Percentiles rank a stretch among this genome's conserved stretches.
phyloP scores from a whole-genome alignment of 2,329 filamentous ascomycete genomes.

The Phialophora tarda region DNA sequence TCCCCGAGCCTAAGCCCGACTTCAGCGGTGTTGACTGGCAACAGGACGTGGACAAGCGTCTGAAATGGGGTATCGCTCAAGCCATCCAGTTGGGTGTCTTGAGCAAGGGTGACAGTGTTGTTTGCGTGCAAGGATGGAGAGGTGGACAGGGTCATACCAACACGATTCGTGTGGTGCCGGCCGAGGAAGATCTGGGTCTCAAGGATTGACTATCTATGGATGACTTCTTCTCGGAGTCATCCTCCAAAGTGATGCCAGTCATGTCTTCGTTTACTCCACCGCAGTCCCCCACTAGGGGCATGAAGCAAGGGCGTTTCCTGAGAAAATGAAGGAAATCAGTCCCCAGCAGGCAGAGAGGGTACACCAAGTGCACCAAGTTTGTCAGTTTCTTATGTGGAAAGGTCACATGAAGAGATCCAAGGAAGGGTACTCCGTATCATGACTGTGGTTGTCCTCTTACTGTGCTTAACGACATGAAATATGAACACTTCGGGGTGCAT shows the following conservation, averaged over 20 bases:
- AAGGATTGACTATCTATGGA: slow-evolving; percentile 36
- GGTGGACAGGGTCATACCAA: slow-evolving; percentile 73
- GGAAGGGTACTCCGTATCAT: not conserved
- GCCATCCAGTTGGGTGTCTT: slow-evolving; percentile 83
- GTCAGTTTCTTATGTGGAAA: not conserved
- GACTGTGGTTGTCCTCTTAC: not conserved
- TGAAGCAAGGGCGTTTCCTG: slow-evolving; percentile 16
- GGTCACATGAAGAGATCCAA: not conserved
- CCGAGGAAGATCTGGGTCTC: slow-evolving; percentile 47
- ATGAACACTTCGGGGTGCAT: not conserved
- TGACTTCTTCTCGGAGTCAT: slow-evolving; percentile 32
- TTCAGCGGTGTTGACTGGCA: slow-evolving; percentile 83
- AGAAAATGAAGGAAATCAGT: slow-evolving; percentile 3
- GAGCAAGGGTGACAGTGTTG: slow-evolving; percentile 73
- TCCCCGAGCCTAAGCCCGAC: slow-evolving; percentile 91
- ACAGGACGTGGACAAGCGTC: slow-evolving; percentile 95
- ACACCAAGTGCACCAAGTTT: not conserved
- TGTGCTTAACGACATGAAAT: not conserved
- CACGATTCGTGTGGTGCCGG: slow-evolving; percentile 61
- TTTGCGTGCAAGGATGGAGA: slow-evolving; percentile 72
- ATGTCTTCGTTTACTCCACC: slow-evolving; percentile 26
- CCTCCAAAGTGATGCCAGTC: slow-evolving; percentile 25
- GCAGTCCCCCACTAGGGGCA: slow-evolving; percentile 20
- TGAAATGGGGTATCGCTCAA: slow-evolving; percentile 93
- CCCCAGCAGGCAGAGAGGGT: not conserved